phyloP scores from a whole-genome alignment of 805 yeast species.

The Lachancea lanzarotensis region DNA sequence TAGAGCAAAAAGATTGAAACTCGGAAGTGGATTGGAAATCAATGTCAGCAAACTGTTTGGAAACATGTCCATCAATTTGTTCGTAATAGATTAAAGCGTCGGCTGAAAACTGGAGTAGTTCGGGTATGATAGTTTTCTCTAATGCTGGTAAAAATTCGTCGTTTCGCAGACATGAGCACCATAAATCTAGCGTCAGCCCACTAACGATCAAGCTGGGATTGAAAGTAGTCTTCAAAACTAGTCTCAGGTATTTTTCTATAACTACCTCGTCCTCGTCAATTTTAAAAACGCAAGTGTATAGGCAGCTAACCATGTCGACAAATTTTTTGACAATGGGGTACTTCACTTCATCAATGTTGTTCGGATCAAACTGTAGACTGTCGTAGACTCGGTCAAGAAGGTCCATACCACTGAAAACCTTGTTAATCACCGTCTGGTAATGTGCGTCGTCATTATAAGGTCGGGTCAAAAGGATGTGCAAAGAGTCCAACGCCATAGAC shows the following conservation, averaged over 20 bases:
- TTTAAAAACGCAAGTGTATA: slow-evolving; percentile 50
- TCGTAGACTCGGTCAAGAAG: slow-evolving; percentile 62
- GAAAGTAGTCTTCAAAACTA: slow-evolving; percentile 73
- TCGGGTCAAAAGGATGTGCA: slow-evolving; percentile 83
- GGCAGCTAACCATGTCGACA: slow-evolving; percentile 70
- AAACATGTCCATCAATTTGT: slow-evolving; percentile 55
- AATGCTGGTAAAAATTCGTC: slow-evolving; percentile 53
- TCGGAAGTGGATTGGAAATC: slow-evolving; percentile 90
- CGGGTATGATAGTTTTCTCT: slow-evolving; percentile 50
- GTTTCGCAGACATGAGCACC: slow-evolving; percentile 84
- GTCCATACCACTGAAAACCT: slow-evolving; percentile 73
- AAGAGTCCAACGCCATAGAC: slow-evolving; percentile 81
- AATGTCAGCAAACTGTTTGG: slow-evolving; percentile 62
- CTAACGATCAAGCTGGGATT: slow-evolving; percentile 86
- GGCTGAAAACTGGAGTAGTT: slow-evolving; percentile 67
- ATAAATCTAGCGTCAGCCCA: slow-evolving; percentile 84
- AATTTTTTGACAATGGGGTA: slow-evolving; percentile 83
- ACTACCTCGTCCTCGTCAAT: slow-evolving; percentile 44
- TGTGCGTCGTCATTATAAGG: slow-evolving; percentile 59
- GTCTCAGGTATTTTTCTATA: slow-evolving; percentile 57
- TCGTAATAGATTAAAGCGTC: slow-evolving; percentile 71
- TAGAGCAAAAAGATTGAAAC: slow-evolving; percentile 63
- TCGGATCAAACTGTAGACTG: slow-evolving; percentile 46
- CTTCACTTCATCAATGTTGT: slow-evolving; percentile 68
- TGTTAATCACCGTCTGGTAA: slow-evolving; percentile 70